Conservation (phyloP, 2,329 filamentous ascomycete genomes). For the Penicillium sp. region DNA sequence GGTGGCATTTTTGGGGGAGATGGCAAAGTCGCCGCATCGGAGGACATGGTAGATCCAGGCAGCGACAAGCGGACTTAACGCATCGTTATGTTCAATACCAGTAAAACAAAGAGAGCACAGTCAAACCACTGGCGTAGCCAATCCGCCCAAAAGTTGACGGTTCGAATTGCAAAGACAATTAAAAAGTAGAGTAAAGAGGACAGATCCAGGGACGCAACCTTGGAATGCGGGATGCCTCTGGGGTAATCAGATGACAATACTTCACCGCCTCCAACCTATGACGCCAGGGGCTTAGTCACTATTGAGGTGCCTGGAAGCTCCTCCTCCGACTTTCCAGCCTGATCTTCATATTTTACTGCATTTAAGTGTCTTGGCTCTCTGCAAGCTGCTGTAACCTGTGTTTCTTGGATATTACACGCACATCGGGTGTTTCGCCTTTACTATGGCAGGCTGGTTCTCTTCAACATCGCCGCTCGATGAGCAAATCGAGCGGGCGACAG, state of each 20-base stretch:
- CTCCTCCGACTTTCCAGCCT: constrained; percentile 14
- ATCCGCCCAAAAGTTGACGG: not conserved
- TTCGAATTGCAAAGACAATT: constrained; percentile 5
- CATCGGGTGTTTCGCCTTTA: constrained; percentile 32
- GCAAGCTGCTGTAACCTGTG: constrained; percentile 28
- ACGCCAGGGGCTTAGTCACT: constrained; percentile 28
- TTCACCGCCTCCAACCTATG: constrained; percentile 30
- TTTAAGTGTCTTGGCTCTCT: constrained; percentile 6
- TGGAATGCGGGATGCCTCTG: constrained; percentile 14
- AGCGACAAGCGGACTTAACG: constrained; percentile 17
- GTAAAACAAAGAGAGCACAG: not conserved
- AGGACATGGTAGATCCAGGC: constrained; percentile 29
- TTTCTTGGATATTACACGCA: not conserved
- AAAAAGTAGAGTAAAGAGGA: constrained; percentile 7
- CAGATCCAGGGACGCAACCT: constrained; percentile 14
- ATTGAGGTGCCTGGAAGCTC: constrained; percentile 16
- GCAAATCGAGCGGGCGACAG: constrained; percentile 90
- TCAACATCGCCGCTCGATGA: constrained; percentile 89
- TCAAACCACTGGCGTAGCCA: not conserved
- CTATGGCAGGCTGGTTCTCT: constrained; percentile 95
- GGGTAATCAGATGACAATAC: constrained; percentile 18
- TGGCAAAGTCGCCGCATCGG: constrained; percentile 33
- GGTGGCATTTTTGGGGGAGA: constrained; percentile 29
- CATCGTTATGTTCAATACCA: constrained; percentile 17
- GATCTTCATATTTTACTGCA: constrained; percentile 5